Base-by-base conservation (phyloP, 768 basidiomycete genomes). In the Dacryopinax primogenitus region DNA sequence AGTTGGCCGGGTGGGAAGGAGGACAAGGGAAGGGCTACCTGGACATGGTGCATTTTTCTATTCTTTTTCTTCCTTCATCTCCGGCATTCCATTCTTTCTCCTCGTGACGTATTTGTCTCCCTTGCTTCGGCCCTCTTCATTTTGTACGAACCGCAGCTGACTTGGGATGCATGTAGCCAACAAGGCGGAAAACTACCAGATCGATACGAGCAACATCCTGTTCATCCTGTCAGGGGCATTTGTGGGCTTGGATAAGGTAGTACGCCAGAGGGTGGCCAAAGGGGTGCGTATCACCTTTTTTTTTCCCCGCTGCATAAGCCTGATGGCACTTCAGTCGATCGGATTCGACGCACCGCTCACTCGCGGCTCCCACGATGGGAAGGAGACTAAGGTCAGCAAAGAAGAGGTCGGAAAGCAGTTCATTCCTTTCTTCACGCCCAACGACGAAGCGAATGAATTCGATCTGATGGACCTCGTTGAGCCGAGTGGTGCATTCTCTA, bases 221-320 rank as follows among this genome's bases (percentile, higher is more conserved):
- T 98, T 98, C 75, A 88, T 98, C 67, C 73, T 95, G 12, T 93
- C 92, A 62, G 95, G 95, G 1, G 95, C 95, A 1, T 96, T 96
- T 72, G 92, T 96, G 11, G 94, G 94, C 0, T 76, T 97, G 62
- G 93, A 96, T 44, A 83, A 79, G 62, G 76, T 97, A 28, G 84
- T 98, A 68, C 86, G 85, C 72, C 79, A 85, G 63, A 81, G 93
- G 37, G 79, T 92, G 12, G 84, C 86, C 12, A 92, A 91, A 77
- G 92, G 92, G 4, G 92, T 93, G 73, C 69, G 88, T 79, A n/a
- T 33, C 62, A 11, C 47, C 12, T 33, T 15, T 21, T 30, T 28
- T 9, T 6, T 26, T 58, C 13, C 18, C 12, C 7, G 4, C 15
- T 13, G 11, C 11, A 3, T 58, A 6, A 28, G 11, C 13, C 64